Percentiles rank a stretch among this genome's conserved stretches.
These are phyloP conservation scores for Meyerozyma sp. DNA, from an alignment of 1,139 yeast species.

Conservation along the genomic window DNA sequence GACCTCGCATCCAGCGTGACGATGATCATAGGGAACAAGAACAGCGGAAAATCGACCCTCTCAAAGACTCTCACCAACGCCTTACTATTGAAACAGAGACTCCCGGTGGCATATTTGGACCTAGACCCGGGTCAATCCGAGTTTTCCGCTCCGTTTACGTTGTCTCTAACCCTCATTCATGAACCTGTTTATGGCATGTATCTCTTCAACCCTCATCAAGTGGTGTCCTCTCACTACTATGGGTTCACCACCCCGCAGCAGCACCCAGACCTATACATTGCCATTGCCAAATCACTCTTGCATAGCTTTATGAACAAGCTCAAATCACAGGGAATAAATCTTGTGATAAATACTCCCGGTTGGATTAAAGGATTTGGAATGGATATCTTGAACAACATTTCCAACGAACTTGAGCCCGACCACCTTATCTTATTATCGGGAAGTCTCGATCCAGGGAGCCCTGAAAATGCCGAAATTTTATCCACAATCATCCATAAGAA, in stretches of 20 bases:
- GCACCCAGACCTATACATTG: slow-evolving; percentile 54
- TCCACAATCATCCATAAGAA: slow-evolving; percentile 16
- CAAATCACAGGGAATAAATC: slow-evolving; percentile 29
- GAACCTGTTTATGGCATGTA: slow-evolving; percentile 24
- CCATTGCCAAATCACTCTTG: slow-evolving; percentile 40
- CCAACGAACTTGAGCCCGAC: slow-evolving; percentile 47
- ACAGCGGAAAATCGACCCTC: slow-evolving; percentile 81
- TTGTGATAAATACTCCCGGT: slow-evolving; percentile 82
- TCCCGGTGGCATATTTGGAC: slow-evolving; percentile 50
- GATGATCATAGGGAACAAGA: slow-evolving; percentile 48
- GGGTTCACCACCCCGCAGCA: slow-evolving; percentile 76
- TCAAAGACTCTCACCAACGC: slow-evolving; percentile 51
- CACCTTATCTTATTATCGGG: slow-evolving; percentile 38
- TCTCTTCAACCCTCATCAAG: slow-evolving; percentile 4
- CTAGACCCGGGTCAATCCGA: slow-evolving; percentile 93
- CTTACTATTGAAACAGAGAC: slow-evolving; percentile 14
- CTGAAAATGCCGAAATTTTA: slow-evolving; percentile 22
- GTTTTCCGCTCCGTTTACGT: slow-evolving; percentile 63
- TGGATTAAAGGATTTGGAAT: slow-evolving; percentile 92
- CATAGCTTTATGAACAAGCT: slow-evolving; percentile 20
- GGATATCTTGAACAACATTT: slow-evolving; percentile 50
- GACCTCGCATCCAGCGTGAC: slow-evolving; percentile 13
- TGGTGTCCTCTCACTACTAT: slow-evolving; percentile 39
- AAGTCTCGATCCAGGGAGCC: slow-evolving; percentile 13
- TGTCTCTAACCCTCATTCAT: slow-evolving; percentile 38